These are phyloP conservation scores for Phytophthora agathidicida DNA, from an alignment of 352 stramenopile genomes.

Conservation along the genomic window DNA sequence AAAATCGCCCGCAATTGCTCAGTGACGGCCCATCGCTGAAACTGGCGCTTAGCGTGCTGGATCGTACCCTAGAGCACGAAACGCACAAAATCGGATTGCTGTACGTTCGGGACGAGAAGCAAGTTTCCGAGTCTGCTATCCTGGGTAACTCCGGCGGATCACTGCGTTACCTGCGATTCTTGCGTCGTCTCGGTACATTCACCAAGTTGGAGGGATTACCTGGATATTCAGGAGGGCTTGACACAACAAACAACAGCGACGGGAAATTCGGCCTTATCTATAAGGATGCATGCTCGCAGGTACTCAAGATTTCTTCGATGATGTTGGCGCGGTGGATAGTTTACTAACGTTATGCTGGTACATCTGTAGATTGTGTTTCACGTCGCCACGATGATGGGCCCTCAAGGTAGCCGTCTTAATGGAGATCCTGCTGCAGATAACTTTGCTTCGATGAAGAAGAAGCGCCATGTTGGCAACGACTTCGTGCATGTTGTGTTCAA, in stretches of 20 bases:
- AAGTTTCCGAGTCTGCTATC: slow-evolving; percentile 72
- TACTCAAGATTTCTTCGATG: slow-evolving; percentile 29
- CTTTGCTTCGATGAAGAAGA: slow-evolving; percentile 74
- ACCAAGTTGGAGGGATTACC: slow-evolving; percentile 68
- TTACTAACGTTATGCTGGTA: slow-evolving; percentile 3
- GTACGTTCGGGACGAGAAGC: slow-evolving; percentile 68
- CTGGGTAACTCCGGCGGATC: slow-evolving; percentile 74
- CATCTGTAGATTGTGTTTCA: slow-evolving; percentile 86
- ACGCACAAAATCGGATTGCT: slow-evolving; percentile 89
- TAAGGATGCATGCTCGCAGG: slow-evolving; percentile 70
- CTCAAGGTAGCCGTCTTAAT: slow-evolving; percentile 6
- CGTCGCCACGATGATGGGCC: slow-evolving; percentile 85
- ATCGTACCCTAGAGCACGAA: slow-evolving; percentile 82
- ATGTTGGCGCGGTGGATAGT: too few relatives aligned
- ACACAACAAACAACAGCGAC: slow-evolving; percentile 70
- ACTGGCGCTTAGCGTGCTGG: slow-evolving; percentile 75
- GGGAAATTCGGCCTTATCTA: slow-evolving; percentile 81
- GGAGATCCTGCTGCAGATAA: slow-evolving; percentile 1
- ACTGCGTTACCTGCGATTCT: slow-evolving; percentile 74
- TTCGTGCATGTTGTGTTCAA: slow-evolving; percentile 90
- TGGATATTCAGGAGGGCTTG: slow-evolving; percentile 80
- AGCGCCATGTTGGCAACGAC: slow-evolving; percentile 90
- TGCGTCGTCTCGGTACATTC: slow-evolving; percentile 71
- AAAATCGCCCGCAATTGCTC: slow-evolving; percentile 67
- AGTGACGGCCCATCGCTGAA: slow-evolving; percentile 54